Evolutionary conservation across 129 eudicot genomes (phyloP), one percentile per base, ranked within the genome.

Genomic region (Silybum marianum): DNA sequence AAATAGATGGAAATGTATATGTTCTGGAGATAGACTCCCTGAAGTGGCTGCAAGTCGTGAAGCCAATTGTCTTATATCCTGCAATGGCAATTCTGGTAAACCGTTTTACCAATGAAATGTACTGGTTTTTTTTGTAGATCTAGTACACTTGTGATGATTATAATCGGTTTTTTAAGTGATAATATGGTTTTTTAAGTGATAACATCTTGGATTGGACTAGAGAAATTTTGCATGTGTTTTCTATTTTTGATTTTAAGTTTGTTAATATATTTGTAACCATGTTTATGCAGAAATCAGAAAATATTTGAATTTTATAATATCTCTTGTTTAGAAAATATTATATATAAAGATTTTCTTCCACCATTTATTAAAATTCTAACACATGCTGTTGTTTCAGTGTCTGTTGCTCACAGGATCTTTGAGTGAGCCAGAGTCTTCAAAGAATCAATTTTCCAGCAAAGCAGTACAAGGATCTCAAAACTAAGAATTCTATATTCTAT

Each of bases 61-160:
- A 24, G 69, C 77, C 30, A 77, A 71, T 76, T 95, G 99, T 87
- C 92, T 95, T 70, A 78, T 78, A 12, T 84, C 90, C 73, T 95
- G 99, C 86, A 89, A n/a, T 72, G 92, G 99, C 91, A 85, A 88
- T 60, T 88, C 94, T 26, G 99, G 97, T 95, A 95, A 39, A 81
- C 3, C 28, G 26, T 25, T 63, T 30, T 58, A 48, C 44, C 1
- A 9, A 22, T 4, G 9, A 19, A 18, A 60, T n/a, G 60, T 48
- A 48, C 60, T 48, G 60, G 18, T 46, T 46, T 46, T 46, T 11
- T 46, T 25, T 25, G 58, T 40, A 40, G 13, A 40, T 40, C 60
- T 13, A 12, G 19, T 48, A 48, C 60, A 2, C 60, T 48, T 48
- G 60, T 48, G n/a, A 48, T 48, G 60, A 48, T 48, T 12, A 48